Conservation (phyloP, 2,329 filamentous ascomycete genomes). For the Ramularia collo-cygni region DNA sequence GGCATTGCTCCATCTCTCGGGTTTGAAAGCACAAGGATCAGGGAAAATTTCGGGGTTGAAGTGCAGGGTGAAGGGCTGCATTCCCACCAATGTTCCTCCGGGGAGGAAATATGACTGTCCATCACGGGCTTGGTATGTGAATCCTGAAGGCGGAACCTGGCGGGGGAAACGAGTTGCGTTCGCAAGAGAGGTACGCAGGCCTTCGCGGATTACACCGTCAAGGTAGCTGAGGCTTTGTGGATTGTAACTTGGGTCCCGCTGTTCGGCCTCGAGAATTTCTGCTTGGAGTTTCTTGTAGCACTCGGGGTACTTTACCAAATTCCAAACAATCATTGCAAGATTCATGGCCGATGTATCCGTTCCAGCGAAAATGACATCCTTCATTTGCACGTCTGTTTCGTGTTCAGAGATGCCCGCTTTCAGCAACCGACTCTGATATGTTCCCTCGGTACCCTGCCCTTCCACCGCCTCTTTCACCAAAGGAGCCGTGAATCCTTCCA, state of each 20-base stretch:
- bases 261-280: slow-evolving; percentile 28
- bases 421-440: slow-evolving; percentile 45
- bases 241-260: slow-evolving; percentile 23
- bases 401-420: slow-evolving; percentile 36
- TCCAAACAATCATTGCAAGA: slow-evolving; percentile 42
- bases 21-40: slow-evolving; percentile 38
- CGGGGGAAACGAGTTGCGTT: slow-evolving; percentile 47
- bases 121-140: slow-evolving; percentile 24
- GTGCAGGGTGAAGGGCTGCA: slow-evolving; percentile 42
- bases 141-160: slow-evolving; percentile 38
- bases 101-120: slow-evolving; percentile 27
- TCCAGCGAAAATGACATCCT: slow-evolving; percentile 50
- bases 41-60: slow-evolving; percentile 39
- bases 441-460: slow-evolving; percentile 28
- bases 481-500: slow-evolving; percentile 39
- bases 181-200: slow-evolving; percentile 45
- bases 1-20: slow-evolving; percentile 43
- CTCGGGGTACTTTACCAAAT: slow-evolving; percentile 38
- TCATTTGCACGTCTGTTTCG: slow-evolving; percentile 46
- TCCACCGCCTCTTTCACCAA: slow-evolving; percentile 30
- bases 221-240: slow-evolving; percentile 40
- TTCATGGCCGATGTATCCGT: slow-evolving; percentile 50
- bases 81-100: slow-evolving; percentile 40
- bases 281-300: slow-evolving; percentile 31
- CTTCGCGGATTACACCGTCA: slow-evolving; percentile 45